Evolutionary conservation across 2,329 filamentous ascomycete species (phyloP).

Genomic region (Aspergillus puulaauensis): DNA sequence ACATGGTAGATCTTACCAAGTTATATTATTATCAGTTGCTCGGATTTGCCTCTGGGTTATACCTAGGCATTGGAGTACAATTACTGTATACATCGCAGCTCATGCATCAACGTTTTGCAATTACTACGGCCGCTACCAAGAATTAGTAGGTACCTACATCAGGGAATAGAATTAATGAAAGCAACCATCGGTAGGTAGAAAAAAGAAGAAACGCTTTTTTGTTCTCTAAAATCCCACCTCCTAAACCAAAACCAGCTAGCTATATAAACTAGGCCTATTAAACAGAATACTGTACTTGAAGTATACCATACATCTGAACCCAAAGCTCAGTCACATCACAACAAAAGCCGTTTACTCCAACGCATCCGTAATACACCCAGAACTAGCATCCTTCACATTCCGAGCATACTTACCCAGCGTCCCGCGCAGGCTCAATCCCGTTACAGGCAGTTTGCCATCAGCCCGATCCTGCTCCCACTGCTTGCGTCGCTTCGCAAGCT

Average conservation of each 20-base stretch:
- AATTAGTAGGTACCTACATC: background rate
- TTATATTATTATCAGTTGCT: background rate
- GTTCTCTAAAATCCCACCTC: background rate
- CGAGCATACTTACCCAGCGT: constrained; percentile 70
- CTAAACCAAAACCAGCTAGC: background rate
- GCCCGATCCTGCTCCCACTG: constrained; percentile 56
- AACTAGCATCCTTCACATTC: constrained; percentile 47
- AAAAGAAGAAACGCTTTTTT: background rate
- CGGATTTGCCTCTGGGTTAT: background rate
- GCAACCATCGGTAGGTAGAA: too few relatives aligned
- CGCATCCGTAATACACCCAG: constrained; percentile 49
- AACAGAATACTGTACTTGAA: background rate
- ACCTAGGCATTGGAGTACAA: background rate
- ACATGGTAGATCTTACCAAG: constrained; percentile 24
- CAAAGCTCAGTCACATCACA: too few relatives aligned
- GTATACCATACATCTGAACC: background rate
- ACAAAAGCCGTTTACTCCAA: constrained; percentile 10
- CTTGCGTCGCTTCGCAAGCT: constrained; percentile 58
- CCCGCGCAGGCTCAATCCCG: constrained; percentile 59
- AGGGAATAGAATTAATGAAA: too few relatives aligned
- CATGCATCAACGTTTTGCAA: background rate
- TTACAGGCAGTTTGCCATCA: constrained; percentile 45
- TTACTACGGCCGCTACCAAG: background rate
- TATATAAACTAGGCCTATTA: background rate
- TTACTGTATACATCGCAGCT: too few relatives aligned